A percentile compares a stretch with the other conserved stretches of the same genome.
Evolutionary conservation across 345 rosid species (phyloP).

Genomic region (Lagerstroemia speciosa): DNA sequence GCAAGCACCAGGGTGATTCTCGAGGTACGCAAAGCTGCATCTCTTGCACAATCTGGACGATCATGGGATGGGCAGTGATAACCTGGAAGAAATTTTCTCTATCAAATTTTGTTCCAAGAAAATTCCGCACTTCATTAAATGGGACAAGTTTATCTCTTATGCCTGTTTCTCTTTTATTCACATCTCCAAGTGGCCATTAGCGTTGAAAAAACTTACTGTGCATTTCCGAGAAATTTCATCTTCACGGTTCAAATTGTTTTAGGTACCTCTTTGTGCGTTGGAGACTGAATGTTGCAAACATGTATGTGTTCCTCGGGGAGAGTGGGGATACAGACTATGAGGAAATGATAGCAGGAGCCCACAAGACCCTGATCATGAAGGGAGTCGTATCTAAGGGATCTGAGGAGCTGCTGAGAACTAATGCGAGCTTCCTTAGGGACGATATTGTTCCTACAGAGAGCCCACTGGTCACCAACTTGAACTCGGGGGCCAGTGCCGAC

Average conservation of each 20-base stretch:
- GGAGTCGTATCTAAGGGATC: conserved; percentile 52
- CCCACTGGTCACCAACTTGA: conserved; percentile 41
- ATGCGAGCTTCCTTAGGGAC: conserved; percentile 37
- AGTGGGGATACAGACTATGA: conserved; percentile 82
- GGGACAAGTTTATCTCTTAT: too few relatives aligned
- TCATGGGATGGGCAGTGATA: background rate
- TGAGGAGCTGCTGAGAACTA: conserved; percentile 49
- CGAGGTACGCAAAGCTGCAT: background rate
- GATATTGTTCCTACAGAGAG: conserved; percentile 67
- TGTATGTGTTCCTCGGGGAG: conserved; percentile 82
- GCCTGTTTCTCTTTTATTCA: too few relatives aligned
- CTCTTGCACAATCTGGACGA: background rate
- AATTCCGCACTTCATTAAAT: too few relatives aligned
- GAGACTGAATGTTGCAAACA: conserved; percentile 77
- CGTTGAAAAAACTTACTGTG: background rate
- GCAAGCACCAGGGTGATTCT: too few relatives aligned
- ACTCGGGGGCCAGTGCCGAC: conserved; percentile 32
- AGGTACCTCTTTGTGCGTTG: conserved; percentile 92
- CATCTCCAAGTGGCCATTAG: background rate
- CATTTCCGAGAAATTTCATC: background rate
- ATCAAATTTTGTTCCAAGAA: too few relatives aligned
- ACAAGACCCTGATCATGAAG: conserved; percentile 63
- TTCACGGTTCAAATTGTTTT: background rate
- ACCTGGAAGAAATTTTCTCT: background rate
- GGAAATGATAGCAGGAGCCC: conserved; percentile 74